Conservation (phyloP, 441 rosid genomes). For the Gossypium lobatum region DNA sequence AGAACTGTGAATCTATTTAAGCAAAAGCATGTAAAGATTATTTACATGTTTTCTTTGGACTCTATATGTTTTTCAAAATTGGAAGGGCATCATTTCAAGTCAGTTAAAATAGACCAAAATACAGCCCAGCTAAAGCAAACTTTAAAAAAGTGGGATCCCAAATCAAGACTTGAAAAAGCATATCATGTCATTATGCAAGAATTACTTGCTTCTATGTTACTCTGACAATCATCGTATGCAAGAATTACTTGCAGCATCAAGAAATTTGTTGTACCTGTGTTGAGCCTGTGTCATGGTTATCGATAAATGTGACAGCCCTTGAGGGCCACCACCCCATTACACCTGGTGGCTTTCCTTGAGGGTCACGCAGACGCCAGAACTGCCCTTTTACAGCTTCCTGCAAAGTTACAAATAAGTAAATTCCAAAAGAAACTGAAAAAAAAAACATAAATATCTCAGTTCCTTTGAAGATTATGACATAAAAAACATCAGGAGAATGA, state of each 20-base stretch:
- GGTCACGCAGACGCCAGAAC: slow-evolving; percentile 71
- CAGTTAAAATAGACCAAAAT: not conserved
- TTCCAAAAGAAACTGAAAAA: not conserved
- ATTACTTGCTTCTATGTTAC: not conserved
- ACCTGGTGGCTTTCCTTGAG: slow-evolving; percentile 88
- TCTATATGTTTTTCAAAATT: not conserved
- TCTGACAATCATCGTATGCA: not conserved
- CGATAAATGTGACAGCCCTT: slow-evolving; percentile 82
- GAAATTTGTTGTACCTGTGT: slow-evolving; percentile 50
- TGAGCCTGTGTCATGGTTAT: slow-evolving; percentile 94
- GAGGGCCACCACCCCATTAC: slow-evolving; percentile 98
- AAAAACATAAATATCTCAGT: not conserved
- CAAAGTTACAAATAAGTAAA: slow-evolving; percentile 11
- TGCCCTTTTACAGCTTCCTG: slow-evolving; percentile 91
- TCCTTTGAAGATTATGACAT: not conserved
- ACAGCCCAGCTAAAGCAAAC: not conserved
- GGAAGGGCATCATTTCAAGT: not conserved
- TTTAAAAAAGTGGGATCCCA: not conserved
- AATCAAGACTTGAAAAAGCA: not conserved
- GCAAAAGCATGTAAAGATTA: not conserved
- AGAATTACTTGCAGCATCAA: not conserved
- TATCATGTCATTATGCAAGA: not conserved
- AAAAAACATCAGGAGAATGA: not conserved
- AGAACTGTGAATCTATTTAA: not conserved
- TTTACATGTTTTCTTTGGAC: not conserved